These are phyloP conservation scores for Furcasterigmium furcatum DNA, from an alignment of 2,329 filamentous ascomycete species.

Conservation along the genomic window DNA sequence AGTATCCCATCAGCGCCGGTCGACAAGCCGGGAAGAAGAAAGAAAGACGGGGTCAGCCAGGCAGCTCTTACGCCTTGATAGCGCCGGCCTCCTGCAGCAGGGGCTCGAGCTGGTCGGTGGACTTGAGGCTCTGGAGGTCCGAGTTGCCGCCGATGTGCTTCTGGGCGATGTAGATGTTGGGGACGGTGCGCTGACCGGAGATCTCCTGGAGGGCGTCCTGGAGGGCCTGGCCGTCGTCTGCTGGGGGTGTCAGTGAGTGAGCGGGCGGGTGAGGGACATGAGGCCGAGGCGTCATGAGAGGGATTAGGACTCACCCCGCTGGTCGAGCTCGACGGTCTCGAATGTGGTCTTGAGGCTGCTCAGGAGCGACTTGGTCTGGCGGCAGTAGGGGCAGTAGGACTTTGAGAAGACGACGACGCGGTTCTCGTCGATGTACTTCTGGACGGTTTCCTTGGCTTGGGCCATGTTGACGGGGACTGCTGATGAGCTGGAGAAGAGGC, in stretches of 20 bases:
- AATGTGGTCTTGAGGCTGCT: conserved; percentile 68
- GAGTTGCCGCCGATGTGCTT: conserved; percentile 97
- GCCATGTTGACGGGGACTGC: conserved; percentile 70
- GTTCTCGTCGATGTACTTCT: conserved; percentile 86
- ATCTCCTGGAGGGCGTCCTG: conserved; percentile 81
- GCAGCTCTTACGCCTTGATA: conserved; percentile 32
- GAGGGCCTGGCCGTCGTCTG: conserved; percentile 79
- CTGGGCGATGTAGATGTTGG: conserved; percentile 90
- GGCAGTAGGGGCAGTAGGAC: conserved; percentile 94
- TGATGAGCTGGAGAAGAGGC: conserved; percentile 64
- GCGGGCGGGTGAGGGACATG: neutral
- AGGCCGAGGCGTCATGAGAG: neutral
- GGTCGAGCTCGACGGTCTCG: conserved; percentile 77
- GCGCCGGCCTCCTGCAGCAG: conserved; percentile 40
- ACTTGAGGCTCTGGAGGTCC: conserved; percentile 65
- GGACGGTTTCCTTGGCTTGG: conserved; percentile 77
- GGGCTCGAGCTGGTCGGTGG: conserved; percentile 31
- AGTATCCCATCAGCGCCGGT: neutral
- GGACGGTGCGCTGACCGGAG: conserved; percentile 82
- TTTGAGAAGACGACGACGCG: conserved; percentile 95
- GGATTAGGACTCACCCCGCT: conserved; percentile 63
- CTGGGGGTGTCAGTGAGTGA: conserved; percentile 14
- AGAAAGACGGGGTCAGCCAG: neutral
- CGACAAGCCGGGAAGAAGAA: no score
- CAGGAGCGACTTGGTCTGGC: conserved; percentile 71